Conservation (phyloP, 441 rosid species). For the Gossypium davidsonii region DNA sequence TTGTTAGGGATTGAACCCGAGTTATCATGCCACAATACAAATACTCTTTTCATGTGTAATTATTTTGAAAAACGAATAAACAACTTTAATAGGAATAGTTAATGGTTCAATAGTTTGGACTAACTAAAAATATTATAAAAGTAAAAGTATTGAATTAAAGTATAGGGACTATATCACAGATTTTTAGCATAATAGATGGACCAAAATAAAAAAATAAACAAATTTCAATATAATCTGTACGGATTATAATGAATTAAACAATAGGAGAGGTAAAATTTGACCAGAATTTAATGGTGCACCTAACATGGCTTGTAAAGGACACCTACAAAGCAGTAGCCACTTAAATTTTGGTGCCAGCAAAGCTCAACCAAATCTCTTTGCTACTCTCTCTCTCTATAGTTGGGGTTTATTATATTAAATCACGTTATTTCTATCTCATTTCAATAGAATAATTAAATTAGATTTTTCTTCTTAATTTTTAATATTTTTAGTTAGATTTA, state of each 20-base stretch:
- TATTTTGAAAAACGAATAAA: too few species aligned
- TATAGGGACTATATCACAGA: neutral
- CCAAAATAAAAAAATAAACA: too few species aligned
- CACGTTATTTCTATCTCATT: rapidly evolving
- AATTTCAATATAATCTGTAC: neutral
- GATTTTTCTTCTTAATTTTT: too few species aligned
- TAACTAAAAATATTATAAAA: too few species aligned
- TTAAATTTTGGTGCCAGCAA: constrained; percentile 13
- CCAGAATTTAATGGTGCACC: constrained; percentile 40
- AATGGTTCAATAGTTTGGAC: too few species aligned
- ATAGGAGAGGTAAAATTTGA: constrained; percentile 17
- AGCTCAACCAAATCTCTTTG: constrained; percentile 15
- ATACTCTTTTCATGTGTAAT: too few species aligned
- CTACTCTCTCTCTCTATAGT: neutral
- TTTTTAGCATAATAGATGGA: too few species aligned
- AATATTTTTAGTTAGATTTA: rapidly evolving
- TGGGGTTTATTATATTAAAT: too few species aligned
- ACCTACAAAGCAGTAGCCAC: constrained; percentile 11
- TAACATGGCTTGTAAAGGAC: constrained; percentile 30
- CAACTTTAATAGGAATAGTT: too few species aligned
- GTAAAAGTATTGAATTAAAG: neutral
- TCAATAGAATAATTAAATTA: too few species aligned
- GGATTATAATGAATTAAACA: neutral
- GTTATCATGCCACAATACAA: too few species aligned
- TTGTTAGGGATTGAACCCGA: too few species aligned